Conservation (phyloP, 2,329 filamentous ascomycete species). For the Sclerotinia glacialis region DNA sequence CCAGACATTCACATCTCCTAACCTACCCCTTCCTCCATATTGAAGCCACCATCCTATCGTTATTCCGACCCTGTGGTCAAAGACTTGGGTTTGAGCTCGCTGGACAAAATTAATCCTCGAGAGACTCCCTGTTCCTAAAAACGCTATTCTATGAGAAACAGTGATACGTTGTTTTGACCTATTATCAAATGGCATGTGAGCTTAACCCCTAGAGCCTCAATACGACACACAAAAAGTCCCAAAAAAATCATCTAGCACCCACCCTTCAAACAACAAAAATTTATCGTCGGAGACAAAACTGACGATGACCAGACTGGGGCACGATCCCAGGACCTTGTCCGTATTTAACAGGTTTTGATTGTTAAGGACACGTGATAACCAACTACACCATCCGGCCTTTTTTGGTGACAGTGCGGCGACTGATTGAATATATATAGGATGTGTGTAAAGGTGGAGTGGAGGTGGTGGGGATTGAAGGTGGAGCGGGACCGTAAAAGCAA, state of each 20-base stretch:
- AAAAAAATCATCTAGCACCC: not conserved
- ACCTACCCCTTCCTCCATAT: not conserved
- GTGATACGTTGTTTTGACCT: not conserved
- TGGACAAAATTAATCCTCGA: too few relatives aligned
- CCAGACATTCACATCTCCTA: not conserved
- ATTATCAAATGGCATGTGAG: not conserved
- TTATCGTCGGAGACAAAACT: not conserved
- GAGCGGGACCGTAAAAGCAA: not conserved
- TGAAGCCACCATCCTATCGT: not conserved
- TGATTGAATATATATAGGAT: not conserved
- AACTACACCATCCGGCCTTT: slow-evolving; percentile 7
- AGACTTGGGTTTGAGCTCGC: not conserved
- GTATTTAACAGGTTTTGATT: slow-evolving; percentile 1
- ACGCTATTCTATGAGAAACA: not conserved
- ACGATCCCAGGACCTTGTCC: slow-evolving; percentile 14
- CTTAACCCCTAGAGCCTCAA: not conserved
- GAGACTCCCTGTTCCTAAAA: not conserved
- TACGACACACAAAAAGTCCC: accelerated
- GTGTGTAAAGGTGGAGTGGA: not conserved
- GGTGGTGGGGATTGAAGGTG: not conserved
- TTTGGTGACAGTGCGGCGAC: accelerated
- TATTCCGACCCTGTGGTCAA: not conserved
- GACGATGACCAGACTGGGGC: not conserved
- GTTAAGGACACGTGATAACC: slow-evolving; percentile 14
- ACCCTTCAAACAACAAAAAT: too few relatives aligned